Evolutionary conservation across 306 rosid species (phyloP).

Genomic region (Corylus heterophylla): DNA sequence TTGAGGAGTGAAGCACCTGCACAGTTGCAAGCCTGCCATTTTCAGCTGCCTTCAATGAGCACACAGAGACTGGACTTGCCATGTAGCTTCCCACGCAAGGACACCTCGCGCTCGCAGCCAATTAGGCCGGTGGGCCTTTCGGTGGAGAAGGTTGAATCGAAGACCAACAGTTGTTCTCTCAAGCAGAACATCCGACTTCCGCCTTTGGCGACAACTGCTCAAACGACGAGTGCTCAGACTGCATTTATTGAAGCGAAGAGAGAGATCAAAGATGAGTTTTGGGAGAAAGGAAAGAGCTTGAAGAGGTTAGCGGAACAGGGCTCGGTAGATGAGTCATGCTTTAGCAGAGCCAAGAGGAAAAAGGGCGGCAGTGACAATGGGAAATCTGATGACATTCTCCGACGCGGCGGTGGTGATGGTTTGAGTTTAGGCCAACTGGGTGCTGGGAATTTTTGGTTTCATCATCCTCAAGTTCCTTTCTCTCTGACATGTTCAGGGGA

Average conservation of each 20-base stretch:
- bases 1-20: conserved; percentile 88
- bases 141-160: conserved; percentile 62
- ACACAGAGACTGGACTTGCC: conserved; percentile 95
- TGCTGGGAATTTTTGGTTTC: conserved; percentile 63
- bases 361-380: conserved; percentile 44
- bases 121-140: conserved; percentile 70
- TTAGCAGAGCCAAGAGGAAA: conserved; percentile 72
- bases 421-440: conserved; percentile 58
- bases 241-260: conserved; percentile 32
- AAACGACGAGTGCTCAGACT: conserved; percentile 23
- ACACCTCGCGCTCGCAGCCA: conserved; percentile 62
- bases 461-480: conserved; percentile 52
- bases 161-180: conserved; percentile 55
- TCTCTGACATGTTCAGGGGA: conserved; percentile 57
- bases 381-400: conserved; percentile 28
- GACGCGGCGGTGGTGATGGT: conserved; percentile 28
- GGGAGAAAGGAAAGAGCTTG: conserved; percentile 63
- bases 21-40: conserved; percentile 92
- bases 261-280: conserved; percentile 53
- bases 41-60: conserved; percentile 89
- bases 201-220: conserved; percentile 53
- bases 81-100: conserved; percentile 72
- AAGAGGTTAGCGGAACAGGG: conserved; percentile 72
- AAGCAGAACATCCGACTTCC: conserved; percentile 86
- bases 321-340: conserved; percentile 45